Evolutionary conservation across 805 yeast genomes (phyloP).

Genomic region (Myxozyma geophila): DNA sequence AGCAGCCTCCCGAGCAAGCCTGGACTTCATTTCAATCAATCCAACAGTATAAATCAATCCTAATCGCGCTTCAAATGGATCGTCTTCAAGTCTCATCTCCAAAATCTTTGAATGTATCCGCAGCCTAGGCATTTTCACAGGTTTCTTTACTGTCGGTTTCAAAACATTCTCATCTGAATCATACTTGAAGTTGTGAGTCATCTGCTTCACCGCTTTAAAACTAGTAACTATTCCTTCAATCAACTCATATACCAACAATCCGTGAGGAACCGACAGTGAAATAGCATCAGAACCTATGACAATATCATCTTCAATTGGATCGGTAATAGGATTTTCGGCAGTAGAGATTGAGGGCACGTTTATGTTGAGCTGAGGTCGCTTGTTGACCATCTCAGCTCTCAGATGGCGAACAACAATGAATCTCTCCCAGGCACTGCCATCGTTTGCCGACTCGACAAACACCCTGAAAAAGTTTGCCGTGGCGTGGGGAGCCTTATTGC

Average conservation of each 20-base stretch:
- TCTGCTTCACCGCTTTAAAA: slow-evolving; percentile 66
- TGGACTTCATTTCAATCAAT: slow-evolving; percentile 54
- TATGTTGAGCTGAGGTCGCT: not conserved
- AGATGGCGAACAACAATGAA: slow-evolving; percentile 42
- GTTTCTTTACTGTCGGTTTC: slow-evolving; percentile 36
- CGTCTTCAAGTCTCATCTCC: slow-evolving; percentile 76
- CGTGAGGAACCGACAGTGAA: slow-evolving; percentile 62
- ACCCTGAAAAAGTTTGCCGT: slow-evolving; percentile 50
- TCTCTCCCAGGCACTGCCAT: slow-evolving; percentile 47
- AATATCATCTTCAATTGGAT: slow-evolving; percentile 34
- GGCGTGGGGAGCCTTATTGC: slow-evolving; percentile 42
- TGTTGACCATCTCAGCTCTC: slow-evolving; percentile 35
- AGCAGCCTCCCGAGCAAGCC: slow-evolving; percentile 56
- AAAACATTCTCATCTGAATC: slow-evolving; percentile 36
- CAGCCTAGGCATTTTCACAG: slow-evolving; percentile 51
- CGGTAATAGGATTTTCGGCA: not conserved
- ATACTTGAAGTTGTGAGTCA: slow-evolving; percentile 44
- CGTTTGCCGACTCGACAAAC: slow-evolving; percentile 57
- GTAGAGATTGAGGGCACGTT: not conserved
- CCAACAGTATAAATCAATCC: slow-evolving; percentile 70
- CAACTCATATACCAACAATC: slow-evolving; percentile 74
- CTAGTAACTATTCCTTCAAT: slow-evolving; percentile 76
- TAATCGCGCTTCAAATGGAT: slow-evolving; percentile 82
- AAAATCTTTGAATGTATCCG: slow-evolving; percentile 60
- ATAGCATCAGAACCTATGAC: slow-evolving; percentile 43